Base-by-base conservation (phyloP, 1,139 yeast genomes). In the Yamadazyma songkhlaensis region DNA sequence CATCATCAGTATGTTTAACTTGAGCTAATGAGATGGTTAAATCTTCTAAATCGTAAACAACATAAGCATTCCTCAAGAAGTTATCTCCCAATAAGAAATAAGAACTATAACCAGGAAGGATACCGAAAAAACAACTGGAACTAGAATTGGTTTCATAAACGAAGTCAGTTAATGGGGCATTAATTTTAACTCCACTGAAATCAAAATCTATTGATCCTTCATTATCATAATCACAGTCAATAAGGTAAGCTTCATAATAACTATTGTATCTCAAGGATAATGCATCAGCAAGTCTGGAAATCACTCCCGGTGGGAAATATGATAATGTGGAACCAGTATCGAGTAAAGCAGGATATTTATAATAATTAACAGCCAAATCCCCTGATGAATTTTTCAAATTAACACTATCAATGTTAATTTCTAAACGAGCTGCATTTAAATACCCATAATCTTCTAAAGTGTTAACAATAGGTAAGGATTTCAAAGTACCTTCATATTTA, bases 31-130 rank as follows among this genome's bases (percentile, higher is more conserved):
- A 79, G 17, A 88, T 67, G 52, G 79, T 77, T 38, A 65, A 59
- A 44, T 74, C 75, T 23, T 83, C 89, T 45, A 86, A 62, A 58
- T 88, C 94, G 50, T 76, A 87, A 30, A 87, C 95, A 38, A 81
- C 76, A 55, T 88, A 88, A 7, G 86, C 89, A 36, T 77, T 69
- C 42, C 87, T 72, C 51, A 88, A 62, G 60, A 87, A 79, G 23
- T 81, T 74, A 57, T 85, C 95, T 33, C 96, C 96, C n/a, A 86
- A 53, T 46, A 42, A 38, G 50, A 59, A 4, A 35, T 37, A 6
- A 61, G 65, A 11, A 59, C 61, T 23, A 4, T 54, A 48, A 2
- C 48, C 50, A 10, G 59, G 68, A 24, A 69, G 34, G 10, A 48
- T 55, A 6, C 39, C 17, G 7, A 62, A 51, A 22, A 70, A 49